Evolutionary conservation across 2,329 filamentous ascomycete species (phyloP).

Genomic region (Fusarium tricinctum): DNA sequence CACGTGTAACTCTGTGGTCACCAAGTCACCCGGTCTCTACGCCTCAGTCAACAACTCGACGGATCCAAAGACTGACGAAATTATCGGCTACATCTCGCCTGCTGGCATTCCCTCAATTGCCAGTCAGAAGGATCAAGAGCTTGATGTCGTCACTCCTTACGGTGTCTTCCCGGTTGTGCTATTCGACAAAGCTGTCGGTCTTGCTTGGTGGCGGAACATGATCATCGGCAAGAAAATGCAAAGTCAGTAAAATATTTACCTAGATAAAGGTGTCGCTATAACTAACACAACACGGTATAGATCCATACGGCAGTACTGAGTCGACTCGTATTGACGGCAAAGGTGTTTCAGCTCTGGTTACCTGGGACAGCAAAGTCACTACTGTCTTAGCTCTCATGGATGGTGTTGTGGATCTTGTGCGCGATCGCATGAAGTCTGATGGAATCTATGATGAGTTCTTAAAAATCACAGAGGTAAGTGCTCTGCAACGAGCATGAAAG

Average conservation of each 20-base stretch:
- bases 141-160: conserved; percentile 59
- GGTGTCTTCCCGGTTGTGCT: conserved; percentile 56
- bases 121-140: conserved; percentile 57
- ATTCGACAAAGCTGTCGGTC: conserved; percentile 55
- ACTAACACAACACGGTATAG: conserved; percentile 32
- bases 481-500: rapidly evolving
- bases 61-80: conserved; percentile 53
- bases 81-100: conserved; percentile 58
- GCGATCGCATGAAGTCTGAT: conserved; percentile 56
- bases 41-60: conserved; percentile 61
- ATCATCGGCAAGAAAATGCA: conserved; percentile 60
- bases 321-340: conserved; percentile 57
- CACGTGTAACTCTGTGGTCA: conserved; percentile 59
- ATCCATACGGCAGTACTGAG: conserved; percentile 59
- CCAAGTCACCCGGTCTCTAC: conserved; percentile 56
- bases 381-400: conserved; percentile 58
- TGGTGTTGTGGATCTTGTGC: conserved; percentile 56
- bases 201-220: conserved; percentile 62
- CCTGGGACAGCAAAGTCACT: conserved; percentile 61
- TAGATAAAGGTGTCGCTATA: background rate
- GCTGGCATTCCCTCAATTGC: conserved; percentile 59
- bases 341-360: conserved; percentile 56
- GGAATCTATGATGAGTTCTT: conserved; percentile 57
- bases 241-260: conserved; percentile 48
- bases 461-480: conserved; percentile 48